Evolutionary conservation across 192 early-diverging fungal genomes (phyloP).

Genomic region (Kappamyces sp.): DNA sequence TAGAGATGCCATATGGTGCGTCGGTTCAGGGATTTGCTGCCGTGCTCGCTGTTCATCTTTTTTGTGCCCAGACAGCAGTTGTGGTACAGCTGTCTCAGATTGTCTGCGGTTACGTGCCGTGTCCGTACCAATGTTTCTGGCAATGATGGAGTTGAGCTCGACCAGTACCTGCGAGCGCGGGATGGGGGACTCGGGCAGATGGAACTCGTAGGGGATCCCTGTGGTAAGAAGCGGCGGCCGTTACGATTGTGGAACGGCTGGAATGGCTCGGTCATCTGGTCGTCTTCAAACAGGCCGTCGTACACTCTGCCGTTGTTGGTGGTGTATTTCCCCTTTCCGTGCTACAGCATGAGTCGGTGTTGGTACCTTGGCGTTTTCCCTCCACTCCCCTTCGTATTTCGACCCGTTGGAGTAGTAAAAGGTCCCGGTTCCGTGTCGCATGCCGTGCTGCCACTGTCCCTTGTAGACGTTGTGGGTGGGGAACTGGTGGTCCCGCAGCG

Average conservation of each 20-base stretch:
- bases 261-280: slow-evolving; percentile 23
- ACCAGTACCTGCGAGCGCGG: slow-evolving; percentile 22
- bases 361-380: slow-evolving; percentile 41
- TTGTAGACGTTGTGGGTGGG: slow-evolving; percentile 40
- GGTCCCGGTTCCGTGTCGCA: slow-evolving; percentile 37
- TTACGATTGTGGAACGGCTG: slow-evolving; percentile 35
- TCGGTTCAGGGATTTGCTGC: slow-evolving; percentile 19
- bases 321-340: slow-evolving; percentile 37
- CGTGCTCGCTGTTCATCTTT: not conserved
- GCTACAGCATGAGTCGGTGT: slow-evolving; percentile 14
- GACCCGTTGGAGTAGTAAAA: slow-evolving; percentile 51
- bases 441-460: slow-evolving; percentile 44
- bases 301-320: slow-evolving; percentile 44
- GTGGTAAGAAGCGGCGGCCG: not conserved
- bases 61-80: slow-evolving; percentile 20
- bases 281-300: slow-evolving; percentile 38
- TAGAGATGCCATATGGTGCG: slow-evolving; percentile 39
- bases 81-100: slow-evolving; percentile 35
- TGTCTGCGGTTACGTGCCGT: not conserved
- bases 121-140: slow-evolving; percentile 30
- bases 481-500: slow-evolving; percentile 27
- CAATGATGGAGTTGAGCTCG: slow-evolving; percentile 34
- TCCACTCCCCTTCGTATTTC: slow-evolving; percentile 46
- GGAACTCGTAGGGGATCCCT: slow-evolving; percentile 38
- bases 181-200: slow-evolving; percentile 17